Evolutionary conservation across 2,329 filamentous ascomycete species (phyloP), one percentile per base, ranked within the genome.

Genomic region (Pseudocercospora vitis): DNA sequence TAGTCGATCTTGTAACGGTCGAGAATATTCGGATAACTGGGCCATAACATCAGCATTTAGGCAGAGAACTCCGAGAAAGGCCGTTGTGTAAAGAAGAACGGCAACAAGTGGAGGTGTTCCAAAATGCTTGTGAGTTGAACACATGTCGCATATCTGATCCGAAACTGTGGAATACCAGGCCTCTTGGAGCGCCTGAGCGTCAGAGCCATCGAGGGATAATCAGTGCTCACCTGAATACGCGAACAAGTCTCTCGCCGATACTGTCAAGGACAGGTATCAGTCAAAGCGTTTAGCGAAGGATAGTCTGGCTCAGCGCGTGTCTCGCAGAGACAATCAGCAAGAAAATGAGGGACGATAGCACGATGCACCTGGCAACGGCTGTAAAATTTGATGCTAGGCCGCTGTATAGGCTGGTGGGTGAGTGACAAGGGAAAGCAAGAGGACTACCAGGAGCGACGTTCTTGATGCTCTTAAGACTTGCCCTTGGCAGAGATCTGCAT

Each of bases 401-500:
- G 54, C 39, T 53, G 50, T 48, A 53, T 46, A 50, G 33, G 37
- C 29, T 19, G 44, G 35, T 44, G 11, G 29, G 50, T 39, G 45
- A 46, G 46, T 46, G 19, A 47, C 45, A 44, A 44, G 48, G 42
- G 42, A 49, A 50, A 29, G 29, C 23, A 39, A 14, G 29, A 23
- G 37, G 21, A 24, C 37, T 21, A 42, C 37, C 11, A 26, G 26
- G 11, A 42, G 37, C 37, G 37, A 42, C 21, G 21, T 26, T 49
- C 49, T 56, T 49, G 28, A 48, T 29, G 48, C 48, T 57, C 57
- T 62, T 62, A 62, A 60, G 53, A 56, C 50, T 51, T 50, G 44
- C 55, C 50, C 57, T 62, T 58, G 59, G 57, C 57, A n/a, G 55
- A 37, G 57, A 60, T 57, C 57, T 59, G 49, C 52, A 57, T 56